phyloP scores from a whole-genome alignment of 73 alveolate genomes.

The Tetrahymena thermophila region DNA sequence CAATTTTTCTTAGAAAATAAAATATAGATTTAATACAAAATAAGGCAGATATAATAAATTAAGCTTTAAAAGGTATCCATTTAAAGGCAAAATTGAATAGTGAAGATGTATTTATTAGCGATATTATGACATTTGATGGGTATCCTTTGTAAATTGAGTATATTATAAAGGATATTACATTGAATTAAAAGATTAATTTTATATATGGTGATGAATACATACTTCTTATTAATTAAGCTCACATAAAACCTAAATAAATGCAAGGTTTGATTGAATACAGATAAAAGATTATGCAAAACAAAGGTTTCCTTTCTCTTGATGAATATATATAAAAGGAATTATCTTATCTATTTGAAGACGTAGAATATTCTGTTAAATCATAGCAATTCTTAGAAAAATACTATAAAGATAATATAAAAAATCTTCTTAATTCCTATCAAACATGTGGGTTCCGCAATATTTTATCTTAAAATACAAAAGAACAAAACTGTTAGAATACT shows the following conservation, averaged over 20 bases:
- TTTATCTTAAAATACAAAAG: too few relatives aligned
- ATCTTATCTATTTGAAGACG: not conserved
- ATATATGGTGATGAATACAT: not conserved
- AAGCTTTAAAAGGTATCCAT: not conserved
- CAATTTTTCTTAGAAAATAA: not conserved
- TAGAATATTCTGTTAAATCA: not conserved
- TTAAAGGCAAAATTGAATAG: not conserved
- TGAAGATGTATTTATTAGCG: not conserved
- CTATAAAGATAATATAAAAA: not conserved
- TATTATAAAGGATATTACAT: not conserved
- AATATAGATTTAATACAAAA: not conserved
- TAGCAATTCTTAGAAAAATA: not conserved
- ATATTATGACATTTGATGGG: not conserved
- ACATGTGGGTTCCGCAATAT: too few relatives aligned
- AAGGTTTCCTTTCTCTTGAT: not conserved
- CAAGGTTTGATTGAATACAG: not conserved
- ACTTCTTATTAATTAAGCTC: not conserved
- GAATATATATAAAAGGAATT: not conserved
- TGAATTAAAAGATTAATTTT: too few relatives aligned
- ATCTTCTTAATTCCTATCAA: not conserved
- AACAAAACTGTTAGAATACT: too few relatives aligned
- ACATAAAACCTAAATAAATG: not conserved
- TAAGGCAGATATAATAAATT: not conserved
- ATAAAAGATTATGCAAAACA: not conserved
- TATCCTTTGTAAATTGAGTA: not conserved